These are phyloP conservation scores for Mitragyna speciosa DNA, from an alignment of 257 asterid species.

Conservation along the genomic window DNA sequence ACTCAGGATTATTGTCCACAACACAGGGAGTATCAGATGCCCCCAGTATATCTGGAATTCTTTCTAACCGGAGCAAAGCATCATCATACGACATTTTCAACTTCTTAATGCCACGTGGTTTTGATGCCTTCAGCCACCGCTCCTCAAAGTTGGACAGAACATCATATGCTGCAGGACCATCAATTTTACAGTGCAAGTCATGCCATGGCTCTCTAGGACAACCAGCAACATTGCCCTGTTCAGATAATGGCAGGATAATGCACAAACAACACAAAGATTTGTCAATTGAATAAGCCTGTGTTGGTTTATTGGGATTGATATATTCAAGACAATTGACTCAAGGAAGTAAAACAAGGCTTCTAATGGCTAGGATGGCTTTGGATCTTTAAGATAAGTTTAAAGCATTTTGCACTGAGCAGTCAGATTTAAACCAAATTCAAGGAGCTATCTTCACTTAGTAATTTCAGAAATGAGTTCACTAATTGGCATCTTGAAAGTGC, in stretches of 20 bases:
- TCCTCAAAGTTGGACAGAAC: constrained; percentile 86
- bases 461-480: not conserved
- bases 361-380: not conserved
- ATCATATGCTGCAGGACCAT: constrained; percentile 99
- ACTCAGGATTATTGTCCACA: constrained; percentile 62
- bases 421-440: not conserved
- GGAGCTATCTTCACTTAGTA: not conserved
- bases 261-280: not conserved
- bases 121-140: constrained; percentile 89
- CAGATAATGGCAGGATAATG: constrained; percentile 13
- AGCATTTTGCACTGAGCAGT: not conserved
- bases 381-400: not conserved
- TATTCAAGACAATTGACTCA: not conserved
- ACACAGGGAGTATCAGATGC: constrained; percentile 70
- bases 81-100: constrained; percentile 78
- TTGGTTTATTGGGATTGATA: not conserved
- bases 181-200: constrained; percentile 90
- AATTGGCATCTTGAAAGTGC: not conserved
- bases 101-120: constrained; percentile 85
- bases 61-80: constrained; percentile 79
- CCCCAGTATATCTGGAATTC: constrained; percentile 88
- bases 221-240: constrained; percentile 73
- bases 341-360: not conserved
- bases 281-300: not conserved
- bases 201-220: constrained; percentile 99